Conservation (phyloP, 139 green algal species). For the Limnomonas spitsbergensis region DNA sequence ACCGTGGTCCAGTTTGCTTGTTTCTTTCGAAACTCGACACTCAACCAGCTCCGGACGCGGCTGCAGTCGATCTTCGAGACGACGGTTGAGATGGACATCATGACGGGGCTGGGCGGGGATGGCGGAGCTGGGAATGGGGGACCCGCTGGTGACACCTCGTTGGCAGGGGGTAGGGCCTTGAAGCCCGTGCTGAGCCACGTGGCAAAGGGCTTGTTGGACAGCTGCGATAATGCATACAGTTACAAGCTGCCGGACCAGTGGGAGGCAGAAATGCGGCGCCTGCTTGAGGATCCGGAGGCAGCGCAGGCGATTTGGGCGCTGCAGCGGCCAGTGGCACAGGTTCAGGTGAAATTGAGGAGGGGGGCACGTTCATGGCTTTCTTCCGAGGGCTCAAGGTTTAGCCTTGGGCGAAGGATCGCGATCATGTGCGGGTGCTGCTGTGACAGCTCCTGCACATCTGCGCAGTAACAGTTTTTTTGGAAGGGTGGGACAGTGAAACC, state of each 20-base stretch:
- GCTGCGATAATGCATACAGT: not conserved
- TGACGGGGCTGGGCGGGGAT: not conserved
- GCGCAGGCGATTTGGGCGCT: conserved; percentile 16
- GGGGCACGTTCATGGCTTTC: no score
- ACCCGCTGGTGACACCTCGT: not conserved
- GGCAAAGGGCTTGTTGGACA: not conserved
- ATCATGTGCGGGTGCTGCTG: no score
- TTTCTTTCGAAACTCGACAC: conserved; percentile 28
- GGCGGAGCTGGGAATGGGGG: not conserved
- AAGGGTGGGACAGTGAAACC: no score
- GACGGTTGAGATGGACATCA: conserved; percentile 30
- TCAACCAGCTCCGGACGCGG: conserved; percentile 2
- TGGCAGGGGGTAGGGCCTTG: not conserved
- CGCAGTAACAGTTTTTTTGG: no score
- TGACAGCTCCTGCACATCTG: no score
- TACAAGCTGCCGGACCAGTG: conserved; percentile 21
- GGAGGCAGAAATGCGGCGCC: conserved; percentile 23
- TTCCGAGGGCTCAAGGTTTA: no score
- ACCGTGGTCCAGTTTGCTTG: conserved; percentile 34
- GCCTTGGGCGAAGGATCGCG: no score
- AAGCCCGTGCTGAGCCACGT: not conserved
- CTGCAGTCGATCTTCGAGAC: conserved; percentile 14
- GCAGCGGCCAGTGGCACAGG: conserved; percentile 23
- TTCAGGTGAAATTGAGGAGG: conserved; percentile 17
- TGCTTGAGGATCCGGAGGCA: conserved; percentile 30